Conservation (phyloP, 2,329 filamentous ascomycete genomes). For the Diaporthe aspalathi region DNA sequence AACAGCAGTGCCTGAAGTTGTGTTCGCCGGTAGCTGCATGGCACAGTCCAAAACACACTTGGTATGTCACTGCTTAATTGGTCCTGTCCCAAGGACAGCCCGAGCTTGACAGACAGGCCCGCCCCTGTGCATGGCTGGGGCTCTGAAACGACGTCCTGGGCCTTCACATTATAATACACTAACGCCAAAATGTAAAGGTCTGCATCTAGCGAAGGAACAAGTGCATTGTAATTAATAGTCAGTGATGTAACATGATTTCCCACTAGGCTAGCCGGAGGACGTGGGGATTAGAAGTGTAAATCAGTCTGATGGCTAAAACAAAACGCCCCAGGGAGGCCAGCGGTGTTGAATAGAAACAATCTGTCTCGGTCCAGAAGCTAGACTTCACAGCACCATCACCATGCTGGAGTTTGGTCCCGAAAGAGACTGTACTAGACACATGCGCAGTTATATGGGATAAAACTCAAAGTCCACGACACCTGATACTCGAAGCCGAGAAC, state of each 20-base stretch:
- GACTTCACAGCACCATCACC: not conserved
- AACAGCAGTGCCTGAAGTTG: too few species aligned
- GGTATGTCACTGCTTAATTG: not conserved
- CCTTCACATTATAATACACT: not conserved
- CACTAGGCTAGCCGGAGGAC: too few species aligned
- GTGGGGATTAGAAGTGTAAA: not conserved
- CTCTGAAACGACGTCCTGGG: not conserved
- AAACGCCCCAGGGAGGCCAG: too few species aligned
- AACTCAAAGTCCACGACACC: too few species aligned
- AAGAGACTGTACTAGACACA: not conserved
- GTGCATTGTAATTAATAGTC: too few species aligned
- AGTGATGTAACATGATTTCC: not conserved
- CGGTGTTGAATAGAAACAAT: not conserved
- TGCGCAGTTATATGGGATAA: too few species aligned
- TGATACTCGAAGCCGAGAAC: not conserved
- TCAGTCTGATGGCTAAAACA: not conserved
- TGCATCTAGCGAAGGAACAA: too few species aligned
- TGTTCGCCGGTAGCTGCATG: not conserved
- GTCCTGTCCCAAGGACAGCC: not conserved
- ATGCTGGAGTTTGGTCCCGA: too few species aligned
- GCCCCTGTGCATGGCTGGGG: not conserved
- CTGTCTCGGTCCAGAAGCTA: not conserved
- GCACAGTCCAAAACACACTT: not conserved
- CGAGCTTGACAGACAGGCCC: not conserved
- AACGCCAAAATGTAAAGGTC: too few species aligned